Conservation (phyloP, 345 rosid genomes). For the Leavenworthia alabamica region DNA sequence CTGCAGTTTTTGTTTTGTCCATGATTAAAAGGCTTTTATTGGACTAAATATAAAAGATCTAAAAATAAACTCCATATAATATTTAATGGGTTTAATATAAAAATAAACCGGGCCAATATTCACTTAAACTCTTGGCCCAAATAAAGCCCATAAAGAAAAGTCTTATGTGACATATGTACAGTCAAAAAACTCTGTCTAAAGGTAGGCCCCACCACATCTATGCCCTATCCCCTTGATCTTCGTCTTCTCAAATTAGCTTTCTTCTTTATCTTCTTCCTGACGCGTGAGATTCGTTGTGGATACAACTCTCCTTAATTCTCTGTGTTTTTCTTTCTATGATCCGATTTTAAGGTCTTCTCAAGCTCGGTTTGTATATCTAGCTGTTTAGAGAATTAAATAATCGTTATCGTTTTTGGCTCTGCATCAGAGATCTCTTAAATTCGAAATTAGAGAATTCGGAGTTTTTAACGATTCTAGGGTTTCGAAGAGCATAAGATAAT, state of each 20-base stretch:
- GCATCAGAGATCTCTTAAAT: background rate
- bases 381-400: background rate
- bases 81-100: too few species aligned
- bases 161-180: too few species aligned
- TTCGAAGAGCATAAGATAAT: constrained; percentile 61
- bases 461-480: constrained; percentile 38
- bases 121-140: too few species aligned
- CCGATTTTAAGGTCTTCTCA: background rate
- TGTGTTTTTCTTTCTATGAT: constrained; percentile 9
- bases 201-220: too few species aligned
- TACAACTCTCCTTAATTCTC: background rate
- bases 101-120: too few species aligned
- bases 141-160: too few species aligned
- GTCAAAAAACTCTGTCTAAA: too few species aligned
- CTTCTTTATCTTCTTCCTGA: constrained; percentile 4
- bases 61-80: too few species aligned
- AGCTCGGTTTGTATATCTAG: background rate
- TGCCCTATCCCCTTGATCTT: too few species aligned
- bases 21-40: too few species aligned
- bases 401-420: background rate
- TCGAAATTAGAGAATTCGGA: constrained; percentile 29
- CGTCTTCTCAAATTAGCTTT: constrained; percentile 20
- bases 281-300: constrained; percentile 14
- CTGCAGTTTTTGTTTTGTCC: too few species aligned
- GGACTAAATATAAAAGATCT: too few species aligned